These are phyloP conservation scores for Emergomyces orientalis DNA, from an alignment of 2,329 filamentous ascomycete species.

Conservation along the genomic window DNA sequence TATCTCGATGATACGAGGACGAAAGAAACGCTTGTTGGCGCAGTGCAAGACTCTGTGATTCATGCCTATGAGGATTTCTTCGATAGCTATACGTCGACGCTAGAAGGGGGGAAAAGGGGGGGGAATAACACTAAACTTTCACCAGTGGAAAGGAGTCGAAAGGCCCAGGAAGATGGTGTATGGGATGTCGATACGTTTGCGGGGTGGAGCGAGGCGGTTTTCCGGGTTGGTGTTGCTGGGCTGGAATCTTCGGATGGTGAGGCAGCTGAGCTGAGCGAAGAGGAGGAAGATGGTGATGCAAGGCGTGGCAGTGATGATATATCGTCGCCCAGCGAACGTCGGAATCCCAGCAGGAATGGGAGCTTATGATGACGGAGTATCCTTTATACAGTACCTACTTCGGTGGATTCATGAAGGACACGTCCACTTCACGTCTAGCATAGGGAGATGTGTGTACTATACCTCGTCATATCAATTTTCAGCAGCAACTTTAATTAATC, in stretches of 20 bases:
- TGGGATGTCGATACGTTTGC: conserved; percentile 58
- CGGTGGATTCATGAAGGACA: background rate
- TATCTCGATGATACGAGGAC: conserved; percentile 58
- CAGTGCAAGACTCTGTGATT: conserved; percentile 55
- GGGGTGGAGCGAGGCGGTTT: conserved; percentile 53
- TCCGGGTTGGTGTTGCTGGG: conserved; percentile 44
- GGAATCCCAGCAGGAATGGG: conserved; percentile 10
- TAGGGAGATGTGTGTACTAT: background rate
- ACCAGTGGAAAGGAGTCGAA: conserved; percentile 43
- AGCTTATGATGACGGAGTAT: background rate
- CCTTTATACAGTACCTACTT: background rate
- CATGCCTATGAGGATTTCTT: conserved; percentile 57
- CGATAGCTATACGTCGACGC: conserved; percentile 41
- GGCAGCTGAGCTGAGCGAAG: conserved; percentile 25
- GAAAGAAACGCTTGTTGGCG: conserved; percentile 56
- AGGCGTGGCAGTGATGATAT: background rate
- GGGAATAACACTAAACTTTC: conserved; percentile 24
- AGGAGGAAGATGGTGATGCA: conserved; percentile 6
- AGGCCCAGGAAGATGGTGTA: conserved; percentile 51
- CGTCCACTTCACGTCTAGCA: background rate
- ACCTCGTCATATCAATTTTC: background rate
- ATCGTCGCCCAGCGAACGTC: background rate
- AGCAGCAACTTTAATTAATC: no score
- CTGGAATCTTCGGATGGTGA: conserved; percentile 19
- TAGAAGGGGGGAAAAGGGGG: conserved; percentile 23